Percentiles rank a stretch among this genome's conserved stretches.
phyloP scores from a whole-genome alignment of 1,284 basidiomycete species.

The Marasmius tenuissimus region DNA sequence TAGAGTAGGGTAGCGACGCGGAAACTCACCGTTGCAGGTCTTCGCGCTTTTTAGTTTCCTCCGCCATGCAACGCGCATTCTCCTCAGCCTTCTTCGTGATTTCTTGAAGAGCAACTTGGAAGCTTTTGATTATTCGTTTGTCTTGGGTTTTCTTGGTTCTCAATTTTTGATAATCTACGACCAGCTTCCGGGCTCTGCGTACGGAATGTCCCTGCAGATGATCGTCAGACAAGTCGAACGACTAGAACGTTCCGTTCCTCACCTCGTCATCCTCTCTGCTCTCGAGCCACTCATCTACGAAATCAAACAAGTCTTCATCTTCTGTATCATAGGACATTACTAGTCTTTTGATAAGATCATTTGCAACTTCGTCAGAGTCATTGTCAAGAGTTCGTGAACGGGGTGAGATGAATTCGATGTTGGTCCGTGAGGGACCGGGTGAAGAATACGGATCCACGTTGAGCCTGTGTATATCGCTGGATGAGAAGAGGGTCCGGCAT shows the following conservation, averaged over 20 bases:
- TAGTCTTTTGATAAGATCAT: conserved; percentile 31
- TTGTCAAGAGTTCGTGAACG: conserved; percentile 13
- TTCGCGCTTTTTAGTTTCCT: conserved; percentile 6
- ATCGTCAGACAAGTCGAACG: conserved; percentile 3
- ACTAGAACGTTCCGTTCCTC: conserved; percentile 21
- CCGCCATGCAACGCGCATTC: not conserved
- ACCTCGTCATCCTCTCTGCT: conserved; percentile 30
- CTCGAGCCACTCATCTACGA: conserved; percentile 48
- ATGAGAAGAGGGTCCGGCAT: conserved; percentile 57
- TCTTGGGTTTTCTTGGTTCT: conserved; percentile 9
- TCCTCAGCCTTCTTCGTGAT: conserved; percentile 6
- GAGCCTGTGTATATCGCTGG: conserved; percentile 56
- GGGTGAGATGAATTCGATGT: not conserved
- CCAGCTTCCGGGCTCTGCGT: conserved; percentile 25
- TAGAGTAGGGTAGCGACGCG: not conserved
- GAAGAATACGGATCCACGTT: conserved; percentile 48
- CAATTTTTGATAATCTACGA: conserved; percentile 21
- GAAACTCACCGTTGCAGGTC: conserved; percentile 7
- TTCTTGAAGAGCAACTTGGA: conserved; percentile 16
- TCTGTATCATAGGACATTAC: conserved; percentile 45
- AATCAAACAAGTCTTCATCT: conserved; percentile 39
- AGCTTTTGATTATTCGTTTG: conserved; percentile 4
- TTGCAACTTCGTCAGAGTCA: conserved; percentile 31
- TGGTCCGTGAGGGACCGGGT: not conserved
- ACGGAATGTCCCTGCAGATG: conserved; percentile 22